A percentile compares a stretch with the other conserved stretches of the same genome.
Evolutionary conservation across 306 rosid genomes (phyloP).

Genomic region (Acacia acuminata): DNA sequence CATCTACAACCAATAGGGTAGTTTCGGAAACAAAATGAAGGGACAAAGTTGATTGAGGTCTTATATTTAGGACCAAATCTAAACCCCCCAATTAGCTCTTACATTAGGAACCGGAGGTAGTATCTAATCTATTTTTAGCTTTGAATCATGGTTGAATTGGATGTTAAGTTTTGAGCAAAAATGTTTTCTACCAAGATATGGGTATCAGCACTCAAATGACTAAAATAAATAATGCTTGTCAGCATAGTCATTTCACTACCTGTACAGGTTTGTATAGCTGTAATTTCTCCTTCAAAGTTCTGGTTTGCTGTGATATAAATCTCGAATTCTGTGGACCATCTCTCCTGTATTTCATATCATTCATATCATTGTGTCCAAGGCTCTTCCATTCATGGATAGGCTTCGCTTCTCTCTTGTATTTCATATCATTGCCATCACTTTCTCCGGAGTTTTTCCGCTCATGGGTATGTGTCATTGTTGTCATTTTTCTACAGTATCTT

Average conservation of each 20-base stretch:
- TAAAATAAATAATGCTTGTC: neutral
- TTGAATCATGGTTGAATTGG: neutral
- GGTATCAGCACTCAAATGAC: neutral
- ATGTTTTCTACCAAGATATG: neutral
- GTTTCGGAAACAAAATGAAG: too few relatives aligned
- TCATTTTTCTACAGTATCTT: slow-evolving; percentile 46
- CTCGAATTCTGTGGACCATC: slow-evolving; percentile 38
- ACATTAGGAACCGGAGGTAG: too few relatives aligned
- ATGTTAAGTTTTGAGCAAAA: neutral
- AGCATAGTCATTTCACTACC: slow-evolving; percentile 35
- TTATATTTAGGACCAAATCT: too few relatives aligned
- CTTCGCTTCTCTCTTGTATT: neutral
- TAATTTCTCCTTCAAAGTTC: slow-evolving; percentile 56
- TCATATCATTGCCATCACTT: slow-evolving; percentile 17
- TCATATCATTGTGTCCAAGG: slow-evolving; percentile 21
- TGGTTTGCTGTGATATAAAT: slow-evolving; percentile 50
- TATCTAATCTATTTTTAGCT: neutral
- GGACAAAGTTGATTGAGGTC: too few relatives aligned
- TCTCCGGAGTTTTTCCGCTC: slow-evolving; percentile 29
- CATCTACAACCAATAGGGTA: too few relatives aligned
- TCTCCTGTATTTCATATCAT: slow-evolving; percentile 25
- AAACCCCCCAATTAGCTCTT: too few relatives aligned
- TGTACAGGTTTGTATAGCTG: slow-evolving; percentile 60
- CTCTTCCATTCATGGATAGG: slow-evolving; percentile 26
- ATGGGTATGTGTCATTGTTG: slow-evolving; percentile 13